Conservation (phyloP, 805 yeast species). For the Lachancea sp. region DNA sequence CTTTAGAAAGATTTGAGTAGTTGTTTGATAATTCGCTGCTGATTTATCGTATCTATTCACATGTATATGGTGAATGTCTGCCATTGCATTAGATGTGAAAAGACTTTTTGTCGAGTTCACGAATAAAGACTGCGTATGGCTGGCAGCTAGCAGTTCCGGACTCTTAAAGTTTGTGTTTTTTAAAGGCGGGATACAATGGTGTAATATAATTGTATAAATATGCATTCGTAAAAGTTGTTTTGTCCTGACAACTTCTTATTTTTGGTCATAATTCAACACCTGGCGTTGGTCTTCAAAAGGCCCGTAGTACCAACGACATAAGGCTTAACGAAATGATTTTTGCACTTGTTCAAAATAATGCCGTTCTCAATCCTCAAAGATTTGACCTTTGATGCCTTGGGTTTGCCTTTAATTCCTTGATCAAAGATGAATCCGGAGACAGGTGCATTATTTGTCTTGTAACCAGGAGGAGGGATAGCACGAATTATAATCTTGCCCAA, state of each 20-base stretch:
- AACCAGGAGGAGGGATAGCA: constrained; percentile 18
- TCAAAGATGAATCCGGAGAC: constrained; percentile 11
- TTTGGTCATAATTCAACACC: not conserved
- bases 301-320: constrained; percentile 30
- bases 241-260: too few species aligned
- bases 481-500: constrained; percentile 41
- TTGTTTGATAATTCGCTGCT: too few species aligned
- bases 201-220: too few species aligned
- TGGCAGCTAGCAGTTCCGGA: too few species aligned
- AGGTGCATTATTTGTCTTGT: constrained; percentile 23
- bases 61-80: too few species aligned
- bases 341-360: constrained; percentile 14
- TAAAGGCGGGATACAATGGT: too few species aligned
- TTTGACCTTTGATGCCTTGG: constrained; percentile 6
- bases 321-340: constrained; percentile 26
- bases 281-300: constrained; percentile 15
- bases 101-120: too few species aligned
- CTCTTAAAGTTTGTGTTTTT: too few species aligned
- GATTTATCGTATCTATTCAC: too few species aligned
- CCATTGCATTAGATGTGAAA: too few species aligned
- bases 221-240: not conserved
- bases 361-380: constrained; percentile 7
- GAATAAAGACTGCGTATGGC: too few species aligned
- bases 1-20: not conserved
- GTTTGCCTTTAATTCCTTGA: not conserved